Base-by-base conservation (phyloP, 2,329 filamentous ascomycete species). In the Alternaria postmessia region DNA sequence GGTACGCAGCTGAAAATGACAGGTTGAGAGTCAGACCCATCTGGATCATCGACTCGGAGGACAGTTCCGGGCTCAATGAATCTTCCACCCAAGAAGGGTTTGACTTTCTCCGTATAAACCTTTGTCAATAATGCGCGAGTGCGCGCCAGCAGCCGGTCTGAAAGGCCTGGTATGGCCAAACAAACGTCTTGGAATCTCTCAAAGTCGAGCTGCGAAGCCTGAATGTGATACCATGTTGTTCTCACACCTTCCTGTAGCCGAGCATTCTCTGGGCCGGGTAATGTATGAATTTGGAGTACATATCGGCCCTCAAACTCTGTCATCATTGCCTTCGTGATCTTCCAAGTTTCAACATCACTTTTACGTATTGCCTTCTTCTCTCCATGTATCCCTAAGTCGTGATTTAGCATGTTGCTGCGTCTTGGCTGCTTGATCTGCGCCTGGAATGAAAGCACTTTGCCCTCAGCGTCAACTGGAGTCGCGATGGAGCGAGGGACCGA, bases 11-110 rank as follows among this genome's bases (percentile, higher is more conserved):
- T 71, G 60, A 75, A 76, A 7, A 74, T 76, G 43, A 69, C 70
- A 1, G 68, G 70, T 14, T 66, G 51, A 26, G 68, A 52, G 24
- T 73, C 67, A 0, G 63, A 5, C 38, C 62, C 57, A 8, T 67
- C 41, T 8, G 47, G 61, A 30, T 73, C 70, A 34, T 77, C 74
- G 6, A 58, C 72, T 47, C 74, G 67, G 12, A 77, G 36, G 9
- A 77, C 70, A 4, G 73, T 75, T 7, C 75, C 75, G 7, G 73
- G 73, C 48, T 77, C 73, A n/a, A 77, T 70, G 52, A 74, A 78
- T 60, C 70, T 68, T 6, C 75, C 75, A 8, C 63, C 65, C 4
- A 72, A 24, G 24, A 67, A 73, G 11, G 61, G 49, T 38, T 71
- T 73, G 9, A 70, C 54, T 11, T 68, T 72, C 7, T 75, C 67